Evolutionary conservation across 2,329 filamentous ascomycete species (phyloP), one percentile per base, ranked within the genome.

Genomic region (Cercospora zeina): DNA sequence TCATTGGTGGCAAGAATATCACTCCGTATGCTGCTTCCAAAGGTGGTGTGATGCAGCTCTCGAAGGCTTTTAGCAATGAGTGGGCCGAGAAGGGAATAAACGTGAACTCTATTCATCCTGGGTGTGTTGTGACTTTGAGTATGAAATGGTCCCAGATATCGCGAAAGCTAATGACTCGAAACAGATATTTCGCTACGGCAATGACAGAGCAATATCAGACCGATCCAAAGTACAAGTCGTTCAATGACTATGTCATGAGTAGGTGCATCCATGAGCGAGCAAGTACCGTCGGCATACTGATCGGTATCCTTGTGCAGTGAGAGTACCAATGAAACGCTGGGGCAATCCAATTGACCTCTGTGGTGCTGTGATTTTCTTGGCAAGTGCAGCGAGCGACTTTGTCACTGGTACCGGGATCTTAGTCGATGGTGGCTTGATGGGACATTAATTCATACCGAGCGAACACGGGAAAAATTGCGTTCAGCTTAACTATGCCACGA

Each of bases 11-110:
- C 0, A 65, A 96, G 67, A 96, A 89, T 0, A 90, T 96, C 0
- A 91, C 91, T 0, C 91, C 91, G 1, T 96, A 96, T 74, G 88
- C 91, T 0, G 90, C 91, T 0, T 86, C 85, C 65, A 96, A 96
- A 77, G 91, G 91, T 47, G 92, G 89, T 10, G 87, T 96, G 0
- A 88, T 86, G 13, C 91, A 96, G 78, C 77, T 95, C 60, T 95
- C 90, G 56, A 95, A 95, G 78, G 87, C 88, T 33, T 81, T 96
- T 61, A 86, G 87, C 58, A 96, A 96, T 73, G 90, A 95, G 78
- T 96, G 91, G 91, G 85, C 87, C 0, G 76, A 80, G 14, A 83
- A 86, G 71, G 91, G 91, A 0, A 82, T 96, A 62, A 89, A 84
- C 1, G 91, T 96, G 51, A 96, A 96, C 75, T 89, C 89, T 8